Evolutionary conservation across 306 rosid species (phyloP), one percentile per base, ranked within the genome.

Genomic region (Quercus aquifolioides): DNA sequence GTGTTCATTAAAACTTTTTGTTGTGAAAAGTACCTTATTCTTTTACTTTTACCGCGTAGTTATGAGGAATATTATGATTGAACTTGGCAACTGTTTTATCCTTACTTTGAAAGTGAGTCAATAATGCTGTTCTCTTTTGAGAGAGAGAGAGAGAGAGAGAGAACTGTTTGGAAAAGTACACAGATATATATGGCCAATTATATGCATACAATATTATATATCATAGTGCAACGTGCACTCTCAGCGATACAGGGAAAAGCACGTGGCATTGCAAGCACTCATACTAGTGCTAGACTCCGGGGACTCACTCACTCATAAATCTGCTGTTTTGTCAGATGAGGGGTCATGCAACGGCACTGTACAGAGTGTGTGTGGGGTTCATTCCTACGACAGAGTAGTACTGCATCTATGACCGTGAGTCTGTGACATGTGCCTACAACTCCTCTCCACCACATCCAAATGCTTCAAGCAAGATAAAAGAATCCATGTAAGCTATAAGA

Each of bases 401-500:
- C 25, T 41, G 75, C 71, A 17, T 28, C 43, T 75, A 58, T 41
- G 46, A 8, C 12, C 1, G 1, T 33, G 38, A 33, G 38, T 28
- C 43, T 75, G 67, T 41, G 46, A 8, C 12, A 8, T 41, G 46
- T 10, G 59, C 72, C 35, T 67, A 64, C 43, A 46, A 10, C 56
- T 78, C 76, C 59, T 58, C 64, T 55, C 81, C 79, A 10, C 21
- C 65, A 46, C 76, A 73, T 74, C 83, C 90, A 78, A 84, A 76
- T 71, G 82, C 84, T 79, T 87, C 90, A 9, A 86, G 72, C 69
- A 86, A 68, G 67, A 80, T 35, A 54, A 82, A 71, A 21, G 91
- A 77, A 69, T 88, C 85, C 69, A 81, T 68, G 70, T 57, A 78
- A 6, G 80, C 63, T 25, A 84, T 20, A 82, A 84, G 57, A 59